A percentile compares a stretch with the other conserved stretches of the same genome.
phyloP scores from a whole-genome alignment of 352 stramenopile species.

The Phytopythium cucurbitacearum region DNA sequence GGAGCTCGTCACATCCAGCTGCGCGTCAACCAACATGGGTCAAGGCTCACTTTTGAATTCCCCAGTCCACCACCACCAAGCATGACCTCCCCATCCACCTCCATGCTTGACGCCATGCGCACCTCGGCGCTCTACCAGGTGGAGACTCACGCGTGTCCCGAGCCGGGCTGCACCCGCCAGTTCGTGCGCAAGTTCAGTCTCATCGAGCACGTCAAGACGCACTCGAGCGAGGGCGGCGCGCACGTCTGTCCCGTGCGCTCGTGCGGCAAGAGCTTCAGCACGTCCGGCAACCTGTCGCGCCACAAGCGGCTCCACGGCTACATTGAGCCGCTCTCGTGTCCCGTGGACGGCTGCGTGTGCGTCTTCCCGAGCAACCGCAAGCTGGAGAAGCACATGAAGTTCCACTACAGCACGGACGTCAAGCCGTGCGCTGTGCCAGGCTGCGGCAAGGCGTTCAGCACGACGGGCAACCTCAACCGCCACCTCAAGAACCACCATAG shows the following conservation, averaged over 20 bases:
- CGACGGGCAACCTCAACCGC: conserved; percentile 36
- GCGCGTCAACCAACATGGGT: too few species aligned
- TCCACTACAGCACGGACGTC: conserved; percentile 32
- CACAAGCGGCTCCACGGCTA: conserved; percentile 39
- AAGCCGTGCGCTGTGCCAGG: conserved; percentile 25
- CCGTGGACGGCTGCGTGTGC: conserved; percentile 22
- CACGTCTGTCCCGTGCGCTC: conserved; percentile 32
- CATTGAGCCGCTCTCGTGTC: conserved; percentile 25
- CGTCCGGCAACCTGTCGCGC: conserved; percentile 42
- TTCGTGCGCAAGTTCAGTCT: conserved; percentile 33
- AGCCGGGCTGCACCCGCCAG: conserved; percentile 16
- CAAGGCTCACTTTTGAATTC: too few species aligned
- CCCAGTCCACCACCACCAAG: background rate
- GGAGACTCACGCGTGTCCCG: conserved; percentile 14
- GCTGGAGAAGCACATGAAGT: conserved; percentile 39
- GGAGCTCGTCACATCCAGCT: too few species aligned
- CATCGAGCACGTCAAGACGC: conserved; percentile 21
- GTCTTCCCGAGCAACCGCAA: conserved; percentile 26
- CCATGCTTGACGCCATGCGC: background rate
- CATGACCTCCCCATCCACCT: background rate
- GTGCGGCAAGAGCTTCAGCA: conserved; percentile 48
- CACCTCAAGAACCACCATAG: conserved; percentile 35
- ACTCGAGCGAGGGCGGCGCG: conserved; percentile 16
- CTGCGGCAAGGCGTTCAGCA: conserved; percentile 42
- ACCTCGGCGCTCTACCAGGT: background rate